phyloP scores from a whole-genome alignment of 108 stramenopile species.

The Asterionellopsis glacialis region DNA sequence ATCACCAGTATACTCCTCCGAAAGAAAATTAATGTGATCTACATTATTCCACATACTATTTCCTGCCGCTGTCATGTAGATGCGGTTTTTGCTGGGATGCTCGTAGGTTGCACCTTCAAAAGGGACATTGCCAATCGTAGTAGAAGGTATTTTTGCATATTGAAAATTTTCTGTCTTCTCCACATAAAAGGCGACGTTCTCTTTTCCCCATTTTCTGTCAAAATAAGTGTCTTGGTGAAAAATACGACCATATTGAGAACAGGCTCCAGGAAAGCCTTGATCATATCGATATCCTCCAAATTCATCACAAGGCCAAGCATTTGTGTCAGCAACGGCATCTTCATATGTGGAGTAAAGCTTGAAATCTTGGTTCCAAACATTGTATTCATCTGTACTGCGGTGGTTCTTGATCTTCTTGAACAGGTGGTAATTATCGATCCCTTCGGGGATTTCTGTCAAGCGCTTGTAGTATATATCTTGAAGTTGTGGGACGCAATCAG shows the following conservation, averaged over 20 bases:
- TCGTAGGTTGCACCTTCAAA: too few relatives aligned
- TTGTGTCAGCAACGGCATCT: conserved; percentile 21
- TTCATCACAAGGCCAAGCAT: conserved; percentile 21
- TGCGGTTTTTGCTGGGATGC: neutral
- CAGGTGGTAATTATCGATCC: conserved; percentile 10
- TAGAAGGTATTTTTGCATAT: too few relatives aligned
- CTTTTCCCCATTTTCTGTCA: neutral
- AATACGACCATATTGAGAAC: conserved; percentile 1
- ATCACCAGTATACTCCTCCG: neutral
- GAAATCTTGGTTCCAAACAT: conserved; percentile 18
- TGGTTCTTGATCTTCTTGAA: conserved; percentile 30
- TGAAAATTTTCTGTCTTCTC: neutral
- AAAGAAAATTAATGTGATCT: neutral
- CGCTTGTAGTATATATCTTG: conserved; percentile 39
- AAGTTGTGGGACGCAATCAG: conserved; percentile 14
- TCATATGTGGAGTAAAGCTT: conserved; percentile 28
- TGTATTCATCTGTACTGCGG: conserved; percentile 12
- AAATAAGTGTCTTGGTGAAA: neutral
- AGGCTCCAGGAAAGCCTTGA: conserved; percentile 27
- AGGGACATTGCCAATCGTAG: too few relatives aligned
- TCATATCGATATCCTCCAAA: conserved; percentile 17
- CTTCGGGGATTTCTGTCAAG: conserved; percentile 6
- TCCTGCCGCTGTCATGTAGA: conserved; percentile 3
- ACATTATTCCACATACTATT: neutral
- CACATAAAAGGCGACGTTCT: neutral